These are phyloP conservation scores for Eutypa lata DNA, from an alignment of 2,329 filamentous ascomycete species.

Conservation along the genomic window DNA sequence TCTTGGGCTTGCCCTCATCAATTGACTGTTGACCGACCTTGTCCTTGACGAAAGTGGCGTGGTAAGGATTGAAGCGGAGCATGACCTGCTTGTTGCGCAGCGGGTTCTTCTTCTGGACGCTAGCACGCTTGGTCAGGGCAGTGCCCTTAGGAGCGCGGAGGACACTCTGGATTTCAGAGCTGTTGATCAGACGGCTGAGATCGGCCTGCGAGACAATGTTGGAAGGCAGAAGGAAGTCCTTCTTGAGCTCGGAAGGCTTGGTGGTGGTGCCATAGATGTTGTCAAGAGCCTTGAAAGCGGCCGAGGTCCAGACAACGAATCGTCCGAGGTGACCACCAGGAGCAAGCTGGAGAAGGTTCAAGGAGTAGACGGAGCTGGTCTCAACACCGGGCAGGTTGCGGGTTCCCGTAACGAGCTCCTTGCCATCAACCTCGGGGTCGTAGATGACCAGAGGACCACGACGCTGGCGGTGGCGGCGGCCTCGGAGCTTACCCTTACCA, in stretches of 20 bases:
- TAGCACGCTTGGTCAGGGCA: conserved; percentile 81
- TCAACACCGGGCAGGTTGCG: conserved; percentile 99
- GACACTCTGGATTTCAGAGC: conserved; percentile 94
- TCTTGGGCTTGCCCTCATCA: conserved; percentile 57
- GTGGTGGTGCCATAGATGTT: conserved; percentile 95
- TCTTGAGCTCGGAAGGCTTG: conserved; percentile 87
- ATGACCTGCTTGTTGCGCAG: conserved; percentile 98
- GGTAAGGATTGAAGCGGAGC: conserved; percentile 98
- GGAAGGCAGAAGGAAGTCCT: conserved; percentile 95
- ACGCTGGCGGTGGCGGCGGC: conserved; percentile 94
- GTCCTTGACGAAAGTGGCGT: conserved; percentile 82
- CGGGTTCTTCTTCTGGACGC: conserved; percentile 99
- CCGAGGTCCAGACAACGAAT: conserved; percentile 98
- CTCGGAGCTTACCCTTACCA: conserved; percentile 98
- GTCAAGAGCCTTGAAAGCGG: conserved; percentile 94
- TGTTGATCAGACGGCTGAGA: conserved; percentile 98
- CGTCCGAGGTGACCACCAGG: conserved; percentile 98
- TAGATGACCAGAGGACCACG: conserved; percentile 98
- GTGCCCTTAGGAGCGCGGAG: conserved; percentile 88
- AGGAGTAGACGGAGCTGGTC: conserved; percentile 86
- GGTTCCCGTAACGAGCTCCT: conserved; percentile 90
- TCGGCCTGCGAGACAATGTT: conserved; percentile 93
- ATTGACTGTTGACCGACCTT: conserved; percentile 72
- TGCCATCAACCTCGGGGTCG: conserved; percentile 92
- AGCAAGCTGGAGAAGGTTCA: conserved; percentile 99